A percentile compares a stretch with the other conserved stretches of the same genome.
Conservation (phyloP, 495 filamentous ascomycete species). For the Aspergillus nidulans region DNA sequence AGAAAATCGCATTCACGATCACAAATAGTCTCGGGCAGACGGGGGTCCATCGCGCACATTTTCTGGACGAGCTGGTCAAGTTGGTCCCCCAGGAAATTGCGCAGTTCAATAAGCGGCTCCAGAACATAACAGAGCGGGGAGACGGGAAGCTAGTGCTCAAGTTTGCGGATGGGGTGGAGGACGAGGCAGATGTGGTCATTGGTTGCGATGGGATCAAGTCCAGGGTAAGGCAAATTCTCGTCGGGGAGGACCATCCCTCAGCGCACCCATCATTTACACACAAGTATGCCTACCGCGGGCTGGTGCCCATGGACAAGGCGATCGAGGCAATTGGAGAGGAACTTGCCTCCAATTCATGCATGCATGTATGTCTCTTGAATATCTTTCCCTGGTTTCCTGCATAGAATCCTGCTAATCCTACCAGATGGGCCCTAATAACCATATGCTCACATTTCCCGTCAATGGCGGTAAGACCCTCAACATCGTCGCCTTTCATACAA, state of each 20-base stretch:
- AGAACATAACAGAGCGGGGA: slow-evolving; percentile 19
- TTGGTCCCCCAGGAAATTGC: slow-evolving; percentile 40
- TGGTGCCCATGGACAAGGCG: slow-evolving; percentile 50
- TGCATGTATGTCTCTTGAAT: slow-evolving; percentile 25
- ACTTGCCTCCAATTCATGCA: slow-evolving; percentile 38
- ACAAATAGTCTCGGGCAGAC: slow-evolving; percentile 25
- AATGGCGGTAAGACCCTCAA: slow-evolving; percentile 41
- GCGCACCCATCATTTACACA: slow-evolving; percentile 40
- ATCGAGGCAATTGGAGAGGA: slow-evolving; percentile 45
- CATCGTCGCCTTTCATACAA: slow-evolving; percentile 34
- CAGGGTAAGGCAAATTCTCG: slow-evolving; percentile 34
- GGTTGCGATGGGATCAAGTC: slow-evolving; percentile 61
- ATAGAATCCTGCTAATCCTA: neutral
- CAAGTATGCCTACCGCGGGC: slow-evolving; percentile 47
- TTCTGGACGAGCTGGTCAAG: slow-evolving; percentile 45
- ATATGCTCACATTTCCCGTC: slow-evolving; percentile 47
- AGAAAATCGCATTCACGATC: slow-evolving; percentile 24
- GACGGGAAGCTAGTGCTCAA: slow-evolving; percentile 22
- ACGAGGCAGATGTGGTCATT: slow-evolving; percentile 42
- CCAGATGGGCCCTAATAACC: slow-evolving; percentile 41
- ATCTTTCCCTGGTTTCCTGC: neutral
- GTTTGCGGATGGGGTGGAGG: slow-evolving; percentile 30
- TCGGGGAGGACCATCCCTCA: slow-evolving; percentile 35
- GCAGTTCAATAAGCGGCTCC: slow-evolving; percentile 39
- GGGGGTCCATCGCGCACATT: slow-evolving; percentile 47